phyloP scores from a whole-genome alignment of 805 yeast species.

The Candida silvicultrix region DNA sequence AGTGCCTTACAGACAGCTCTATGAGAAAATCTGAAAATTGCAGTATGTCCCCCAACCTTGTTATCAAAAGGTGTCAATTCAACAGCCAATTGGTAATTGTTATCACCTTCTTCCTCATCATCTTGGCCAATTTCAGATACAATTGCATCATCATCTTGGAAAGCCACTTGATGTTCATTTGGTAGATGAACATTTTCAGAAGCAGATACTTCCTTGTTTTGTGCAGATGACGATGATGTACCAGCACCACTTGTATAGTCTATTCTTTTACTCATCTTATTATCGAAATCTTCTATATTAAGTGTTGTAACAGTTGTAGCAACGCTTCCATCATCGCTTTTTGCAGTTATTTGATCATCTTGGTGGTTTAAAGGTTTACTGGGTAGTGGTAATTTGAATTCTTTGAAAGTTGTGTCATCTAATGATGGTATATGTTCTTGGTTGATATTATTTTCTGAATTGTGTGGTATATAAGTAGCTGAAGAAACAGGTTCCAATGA shows the following conservation, averaged over 20 bases:
- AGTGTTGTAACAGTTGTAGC: not conserved
- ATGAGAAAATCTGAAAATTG: conserved; percentile 85
- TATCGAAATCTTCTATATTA: not conserved
- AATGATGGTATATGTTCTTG: conserved; percentile 2
- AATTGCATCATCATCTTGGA: not conserved
- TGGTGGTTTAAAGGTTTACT: not conserved
- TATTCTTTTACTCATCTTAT: not conserved
- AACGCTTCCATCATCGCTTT: conserved; percentile 3
- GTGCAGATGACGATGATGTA: too few relatives aligned
- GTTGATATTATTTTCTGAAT: conserved; percentile 27
- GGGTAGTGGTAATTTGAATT: not conserved
- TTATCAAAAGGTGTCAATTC: conserved; percentile 88
- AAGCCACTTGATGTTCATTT: not conserved
- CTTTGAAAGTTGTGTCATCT: not conserved
- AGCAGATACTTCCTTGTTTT: conserved; percentile 6
- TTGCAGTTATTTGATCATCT: conserved; percentile 9
- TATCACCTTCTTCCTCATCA: conserved; percentile 16
- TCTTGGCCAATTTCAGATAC: not conserved
- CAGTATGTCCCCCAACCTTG: conserved; percentile 98
- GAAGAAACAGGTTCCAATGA: conserved; percentile 56
- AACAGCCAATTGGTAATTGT: conserved; percentile 66
- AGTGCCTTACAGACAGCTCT: conserved; percentile 92
- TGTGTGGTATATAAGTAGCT: conserved; percentile 68
- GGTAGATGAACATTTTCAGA: not conserved
- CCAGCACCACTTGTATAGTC: not conserved